Base-by-base conservation (phyloP, 2,329 filamentous ascomycete genomes). In the Aspergillus amoenus region DNA sequence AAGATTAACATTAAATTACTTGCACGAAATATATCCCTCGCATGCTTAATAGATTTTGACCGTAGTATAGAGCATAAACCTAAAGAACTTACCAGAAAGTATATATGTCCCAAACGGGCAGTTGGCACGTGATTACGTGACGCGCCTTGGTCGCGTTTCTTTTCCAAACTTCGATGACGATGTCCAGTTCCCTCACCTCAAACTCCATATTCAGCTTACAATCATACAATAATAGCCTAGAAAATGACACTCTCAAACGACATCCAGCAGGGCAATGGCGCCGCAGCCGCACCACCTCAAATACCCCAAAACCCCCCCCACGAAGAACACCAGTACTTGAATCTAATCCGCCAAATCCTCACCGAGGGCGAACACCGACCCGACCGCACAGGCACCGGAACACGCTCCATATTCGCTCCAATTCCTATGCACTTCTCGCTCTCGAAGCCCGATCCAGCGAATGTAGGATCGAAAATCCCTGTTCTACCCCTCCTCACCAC, bases 401-500 rank as follows among this genome's bases (percentile, higher is more conserved):
- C 94, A 11, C 85, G 87, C 69, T 92, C 92, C 9, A 82, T 97
- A 64, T 97, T 96, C 68, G 93, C 91, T 2, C 93, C 94, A 1
- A 82, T 84, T 0, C 91, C 92, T 34, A 84, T 97, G 48, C 93
- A 91, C 70, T 99, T 97, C 81, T 82, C 83, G 44, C 89, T 99
- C 62, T 89, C 88, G 61, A 81, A 84, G 55, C 74, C 78, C 39
- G 73, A 76, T 30, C 64, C 39, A 70, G 53, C 70, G 76, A 57
- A 70, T 76, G 45, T 76, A 8, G 66, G 68, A 50, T 69, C 73
- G 11, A 73, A 75, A 27, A 78, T 76, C 12, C 87, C 88, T 2
- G 81, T 97, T 66, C 84, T 99, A 18, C 94, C 94, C 22, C 90
- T 99, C 65, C 87, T 99, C 17, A 99, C 94, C 4, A 99, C 94